Base-by-base conservation (phyloP, 1,139 yeast species). In the Suhomyces coccinellae region DNA sequence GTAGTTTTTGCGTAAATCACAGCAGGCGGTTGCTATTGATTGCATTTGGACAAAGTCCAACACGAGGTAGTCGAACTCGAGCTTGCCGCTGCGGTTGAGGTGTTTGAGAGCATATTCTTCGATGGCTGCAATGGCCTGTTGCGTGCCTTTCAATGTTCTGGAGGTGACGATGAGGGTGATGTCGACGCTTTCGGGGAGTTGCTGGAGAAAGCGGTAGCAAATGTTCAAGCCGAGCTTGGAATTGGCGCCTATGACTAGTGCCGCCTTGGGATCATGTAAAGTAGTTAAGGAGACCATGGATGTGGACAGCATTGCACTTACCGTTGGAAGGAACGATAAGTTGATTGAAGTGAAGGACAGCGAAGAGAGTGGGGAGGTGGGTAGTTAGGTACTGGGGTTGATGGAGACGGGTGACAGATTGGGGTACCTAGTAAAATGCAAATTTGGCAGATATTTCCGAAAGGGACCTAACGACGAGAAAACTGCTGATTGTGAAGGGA, bases 31-130 rank as follows among this genome's bases (percentile, higher is more conserved):
- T 27, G 87, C 68, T 12, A 91, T 79, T 0, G 97, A 87, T 6
- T 88, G 85, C 96, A 91, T 88, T 56, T 86, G 81, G 15, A 91
- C 77, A 61, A 93, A 90, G 63, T 93, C 98, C 33, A 93, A 83
- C 41, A 91, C 71, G 5, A 90, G 62, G 56, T 93, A 93, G 65
- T 93, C 99, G 59, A 85, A 91, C 58, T 88, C 95, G 8, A 90
- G 75, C 31, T 75, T 69, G 0, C 83, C 86, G 3, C 67, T 58
- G 20, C 58, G 43, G 2, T 65, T 56, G 14, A 55, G 48, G n/a
- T 68, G 59, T 13, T 66, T 65, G 13, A 65, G 67, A 22, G 77
- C 79, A 59, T 77, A 79, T 6, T 66, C 63, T 51, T 83, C 80
- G 49, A 91, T 82, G 38, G 69, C 62, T 16, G 73, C 75, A 33